phyloP scores from a whole-genome alignment of 2,329 filamentous ascomycete species.

The Paramyrothecium sp. region DNA sequence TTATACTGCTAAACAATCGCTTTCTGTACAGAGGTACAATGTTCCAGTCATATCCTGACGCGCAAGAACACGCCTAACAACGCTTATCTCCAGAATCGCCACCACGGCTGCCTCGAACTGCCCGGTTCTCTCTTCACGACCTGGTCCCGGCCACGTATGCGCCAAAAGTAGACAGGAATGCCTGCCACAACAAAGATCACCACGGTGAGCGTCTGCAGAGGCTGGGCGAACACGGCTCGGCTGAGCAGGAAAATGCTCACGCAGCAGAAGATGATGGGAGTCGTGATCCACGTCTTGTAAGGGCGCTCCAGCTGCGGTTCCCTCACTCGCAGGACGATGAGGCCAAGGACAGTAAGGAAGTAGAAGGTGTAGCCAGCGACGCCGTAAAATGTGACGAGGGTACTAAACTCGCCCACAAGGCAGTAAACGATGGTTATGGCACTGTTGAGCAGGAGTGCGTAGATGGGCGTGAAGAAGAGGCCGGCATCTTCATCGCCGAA shows the following conservation, averaged over 20 bases:
- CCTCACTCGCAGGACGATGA: conserved; percentile 84
- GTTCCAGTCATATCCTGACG: no score
- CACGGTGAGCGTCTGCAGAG: conserved; percentile 85
- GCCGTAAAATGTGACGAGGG: conserved; percentile 93
- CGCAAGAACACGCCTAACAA: not conserved
- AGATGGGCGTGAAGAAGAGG: conserved; percentile 91
- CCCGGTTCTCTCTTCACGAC: conserved; percentile 40
- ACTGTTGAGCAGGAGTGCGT: conserved; percentile 82
- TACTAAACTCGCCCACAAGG: conserved; percentile 83
- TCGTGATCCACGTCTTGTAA: conserved; percentile 95
- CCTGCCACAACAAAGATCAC: conserved; percentile 81
- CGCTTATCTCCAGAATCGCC: conserved; percentile 57
- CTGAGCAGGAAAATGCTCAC: conserved; percentile 90
- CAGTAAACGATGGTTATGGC: conserved; percentile 75
- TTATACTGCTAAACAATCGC: no score
- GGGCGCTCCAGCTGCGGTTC: conserved; percentile 88
- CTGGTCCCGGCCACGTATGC: conserved; percentile 66
- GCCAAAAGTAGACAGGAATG: conserved; percentile 85
- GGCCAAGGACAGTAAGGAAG: conserved; percentile 88
- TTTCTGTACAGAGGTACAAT: no score
- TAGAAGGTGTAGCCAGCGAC: conserved; percentile 98
- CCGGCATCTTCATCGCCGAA: conserved; percentile 76
- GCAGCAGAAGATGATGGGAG: conserved; percentile 97
- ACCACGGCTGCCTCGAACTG: conserved; percentile 40
- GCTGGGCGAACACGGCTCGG: conserved; percentile 85